Percentiles rank a stretch among this genome's conserved stretches.
Conservation (phyloP, 1,284 basidiomycete species). For the Amylostereum chailletii region DNA sequence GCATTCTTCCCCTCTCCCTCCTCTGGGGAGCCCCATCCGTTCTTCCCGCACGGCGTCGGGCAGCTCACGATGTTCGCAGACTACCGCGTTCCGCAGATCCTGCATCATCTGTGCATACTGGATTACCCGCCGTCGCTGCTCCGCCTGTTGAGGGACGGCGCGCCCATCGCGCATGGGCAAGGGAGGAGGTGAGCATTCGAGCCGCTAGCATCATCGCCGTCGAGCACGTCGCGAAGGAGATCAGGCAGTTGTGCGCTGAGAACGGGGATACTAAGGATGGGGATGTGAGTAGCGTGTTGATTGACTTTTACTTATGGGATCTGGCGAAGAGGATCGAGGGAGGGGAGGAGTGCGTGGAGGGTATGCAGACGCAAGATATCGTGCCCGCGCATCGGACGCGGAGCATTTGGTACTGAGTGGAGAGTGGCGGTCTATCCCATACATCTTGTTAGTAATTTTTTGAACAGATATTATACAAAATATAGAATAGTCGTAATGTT, state of each 20-base stretch:
- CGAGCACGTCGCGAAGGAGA: conserved; percentile 55
- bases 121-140: conserved; percentile 53
- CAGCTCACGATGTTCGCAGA: conserved; percentile 83
- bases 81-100: conserved; percentile 78
- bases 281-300: conserved; percentile 63
- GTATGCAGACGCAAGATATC: conserved; percentile 46
- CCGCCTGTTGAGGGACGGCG: conserved; percentile 33
- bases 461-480: too few species aligned
- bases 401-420: conserved; percentile 70
- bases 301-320: conserved; percentile 85
- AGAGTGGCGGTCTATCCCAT: not conserved
- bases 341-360: conserved; percentile 47
- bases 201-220: conserved; percentile 71
- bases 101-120: conserved; percentile 70
- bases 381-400: conserved; percentile 70
- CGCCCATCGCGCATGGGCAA: conserved; percentile 43
- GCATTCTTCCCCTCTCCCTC: conserved; percentile 56
- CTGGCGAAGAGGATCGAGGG: conserved; percentile 67
- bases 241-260: conserved; percentile 20
- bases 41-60: conserved; percentile 57
- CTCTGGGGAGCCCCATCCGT: conserved; percentile 42
- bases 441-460: too few species aligned
- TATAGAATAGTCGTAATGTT: too few species aligned
- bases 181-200: conserved; percentile 65
- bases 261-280: conserved; percentile 13